Percentiles rank a stretch among this genome's conserved stretches.
These are phyloP conservation scores for Aspergillus novoparasiticus DNA, from an alignment of 2,329 filamentous ascomycete genomes.

Conservation along the genomic window DNA sequence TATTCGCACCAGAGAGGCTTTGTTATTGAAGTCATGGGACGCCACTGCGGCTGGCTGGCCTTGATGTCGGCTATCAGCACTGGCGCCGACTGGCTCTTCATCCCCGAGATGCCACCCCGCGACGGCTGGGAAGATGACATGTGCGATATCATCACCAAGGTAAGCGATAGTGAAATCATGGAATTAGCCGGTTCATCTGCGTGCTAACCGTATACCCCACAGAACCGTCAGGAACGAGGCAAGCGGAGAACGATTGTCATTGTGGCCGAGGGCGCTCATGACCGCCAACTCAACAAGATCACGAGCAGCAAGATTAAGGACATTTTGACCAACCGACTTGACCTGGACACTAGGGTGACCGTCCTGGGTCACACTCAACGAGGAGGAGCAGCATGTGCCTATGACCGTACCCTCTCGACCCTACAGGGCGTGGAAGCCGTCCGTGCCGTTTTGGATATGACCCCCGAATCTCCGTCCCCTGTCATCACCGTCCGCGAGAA, in stretches of 20 bases:
- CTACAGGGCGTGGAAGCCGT: conserved; percentile 93
- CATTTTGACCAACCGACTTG: conserved; percentile 75
- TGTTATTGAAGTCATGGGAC: conserved; percentile 96
- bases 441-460: conserved; percentile 84
- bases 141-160: conserved; percentile 72
- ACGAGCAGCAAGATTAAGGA: conserved; percentile 78
- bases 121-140: conserved; percentile 88
- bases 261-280: conserved; percentile 89
- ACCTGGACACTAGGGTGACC: conserved; percentile 88
- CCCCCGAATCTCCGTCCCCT: conserved; percentile 82
- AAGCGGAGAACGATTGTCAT: conserved; percentile 99
- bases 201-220: neutral
- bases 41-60: conserved; percentile 96
- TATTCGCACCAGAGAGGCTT: conserved; percentile 95
- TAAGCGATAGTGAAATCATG: conserved; percentile 38
- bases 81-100: conserved; percentile 94
- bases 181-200: neutral
- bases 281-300: conserved; percentile 80
- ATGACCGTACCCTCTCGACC: conserved; percentile 89
- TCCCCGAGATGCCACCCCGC: conserved; percentile 86
- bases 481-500: conserved; percentile 97
- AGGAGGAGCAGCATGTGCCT: conserved; percentile 86
- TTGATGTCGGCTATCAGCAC: conserved; percentile 93
- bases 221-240: conserved; percentile 56
- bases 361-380: conserved; percentile 96